phyloP scores from a whole-genome alignment of 2,329 filamentous ascomycete species.

The Colletotrichum incanum region DNA sequence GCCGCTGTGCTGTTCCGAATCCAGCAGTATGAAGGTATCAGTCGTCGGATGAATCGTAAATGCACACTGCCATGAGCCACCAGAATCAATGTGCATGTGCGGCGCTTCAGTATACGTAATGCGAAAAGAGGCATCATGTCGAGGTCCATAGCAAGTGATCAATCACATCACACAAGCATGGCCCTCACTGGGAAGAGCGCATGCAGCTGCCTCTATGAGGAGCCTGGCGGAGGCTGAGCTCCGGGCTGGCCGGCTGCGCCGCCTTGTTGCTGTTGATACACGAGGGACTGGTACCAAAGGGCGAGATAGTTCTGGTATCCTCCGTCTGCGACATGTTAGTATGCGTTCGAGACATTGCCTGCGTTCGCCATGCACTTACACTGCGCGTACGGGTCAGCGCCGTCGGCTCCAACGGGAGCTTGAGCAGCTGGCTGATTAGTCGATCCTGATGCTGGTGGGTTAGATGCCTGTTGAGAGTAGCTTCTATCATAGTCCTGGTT shows the following conservation, averaged over 20 bases:
- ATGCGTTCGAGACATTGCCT: slow-evolving; percentile 10
- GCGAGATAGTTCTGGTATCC: slow-evolving; percentile 86
- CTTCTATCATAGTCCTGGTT: slow-evolving; percentile 70
- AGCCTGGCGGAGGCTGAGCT: slow-evolving; percentile 40
- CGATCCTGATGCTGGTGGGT: slow-evolving; percentile 49
- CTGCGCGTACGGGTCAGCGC: slow-evolving; percentile 80
- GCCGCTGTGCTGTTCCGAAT: slow-evolving; percentile 39
- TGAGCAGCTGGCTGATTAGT: slow-evolving; percentile 61
- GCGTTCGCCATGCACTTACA: slow-evolving; percentile 66
- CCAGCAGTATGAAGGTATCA: slow-evolving; percentile 36
- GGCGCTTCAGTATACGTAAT: slow-evolving; percentile 41
- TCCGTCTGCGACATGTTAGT: slow-evolving; percentile 71
- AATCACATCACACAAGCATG: slow-evolving; percentile 44
- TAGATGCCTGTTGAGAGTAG: slow-evolving; percentile 65
- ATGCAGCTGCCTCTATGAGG: slow-evolving; percentile 33
- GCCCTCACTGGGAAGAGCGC: slow-evolving; percentile 34
- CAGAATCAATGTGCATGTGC: slow-evolving; percentile 39
- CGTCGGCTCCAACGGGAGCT: slow-evolving; percentile 64
- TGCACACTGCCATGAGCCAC: slow-evolving; percentile 23
- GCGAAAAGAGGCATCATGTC: slow-evolving; percentile 44
- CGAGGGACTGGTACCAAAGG: slow-evolving; percentile 83
- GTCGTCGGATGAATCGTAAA: slow-evolving; percentile 33
- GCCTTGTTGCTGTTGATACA: slow-evolving; percentile 58
- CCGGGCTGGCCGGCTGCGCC: slow-evolving; percentile 52
- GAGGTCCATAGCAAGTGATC: slow-evolving; percentile 44